Evolutionary conservation across 352 stramenopile species (phyloP), one percentile per base, ranked within the genome.

Genomic region (Phytopythium delawarense): DNA sequence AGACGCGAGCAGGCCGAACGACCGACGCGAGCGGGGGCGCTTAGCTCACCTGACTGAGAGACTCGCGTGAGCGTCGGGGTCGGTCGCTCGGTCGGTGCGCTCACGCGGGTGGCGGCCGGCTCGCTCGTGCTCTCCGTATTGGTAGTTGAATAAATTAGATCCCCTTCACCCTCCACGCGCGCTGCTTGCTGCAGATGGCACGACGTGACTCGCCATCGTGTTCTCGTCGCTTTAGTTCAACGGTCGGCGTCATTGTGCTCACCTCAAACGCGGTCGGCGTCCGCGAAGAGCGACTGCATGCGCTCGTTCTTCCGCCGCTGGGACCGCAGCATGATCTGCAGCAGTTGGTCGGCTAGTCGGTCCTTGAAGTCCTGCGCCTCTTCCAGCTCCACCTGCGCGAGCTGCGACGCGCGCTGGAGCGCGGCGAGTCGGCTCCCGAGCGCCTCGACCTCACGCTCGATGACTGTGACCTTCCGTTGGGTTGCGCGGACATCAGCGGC

Each of bases 321-420:
- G 32, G 73, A 86, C 1, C 65, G 67, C 42, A 86, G 42, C 63
- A 94, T 78, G 52, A 94, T 77, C 49, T 90, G 75, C 57, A 91
- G 66, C 74, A 92, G 85, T 57, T 94, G 86, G 53, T 94, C 81
- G 0, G 79, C 74, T 7, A 94, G 66, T 48, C 81, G 67, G 67
- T 88, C 78, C 48, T 94, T 92, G 65, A 91, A 92, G 52, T 83
- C 55, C 51, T 87, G 79, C 3, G 72, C 48, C 64, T 94, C 86
- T 30, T 94, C 86, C 8, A 91, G 59, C 65, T 88, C 75, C 4
- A 94, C 63, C 16, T 83, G 75, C 21, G 81, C 83, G 3, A 91
- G 64, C 63, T 92, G 79, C 3, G 64, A 72, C 39, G 78, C 59
- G 40, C 66, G 76, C 49, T 88, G 74, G 2, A 89, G 66, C 6